Conservation (phyloP, 495 filamentous ascomycete species). For the Xylaria sp. region DNA sequence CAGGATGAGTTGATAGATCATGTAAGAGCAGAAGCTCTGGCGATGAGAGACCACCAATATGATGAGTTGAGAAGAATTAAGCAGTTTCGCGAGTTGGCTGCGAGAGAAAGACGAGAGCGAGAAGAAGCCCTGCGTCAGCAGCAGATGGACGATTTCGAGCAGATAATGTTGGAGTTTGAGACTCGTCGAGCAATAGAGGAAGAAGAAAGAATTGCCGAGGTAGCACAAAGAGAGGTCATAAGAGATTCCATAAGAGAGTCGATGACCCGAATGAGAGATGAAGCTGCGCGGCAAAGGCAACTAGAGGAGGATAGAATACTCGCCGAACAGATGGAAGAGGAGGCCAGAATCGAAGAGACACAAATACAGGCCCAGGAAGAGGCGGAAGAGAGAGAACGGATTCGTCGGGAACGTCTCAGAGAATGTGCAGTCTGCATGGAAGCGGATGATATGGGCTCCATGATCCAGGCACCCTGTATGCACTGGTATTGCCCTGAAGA, state of each 20-base stretch:
- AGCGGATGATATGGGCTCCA: slow-evolving; percentile 5
- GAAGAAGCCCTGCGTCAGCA: not conserved
- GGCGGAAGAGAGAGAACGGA: slow-evolving; percentile 2
- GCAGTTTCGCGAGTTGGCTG: not conserved
- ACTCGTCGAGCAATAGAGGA: not conserved
- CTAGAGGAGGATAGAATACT: slow-evolving; percentile 3
- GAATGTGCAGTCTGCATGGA: slow-evolving; percentile 11
- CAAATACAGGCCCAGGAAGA: slow-evolving; percentile 1
- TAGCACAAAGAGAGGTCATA: not conserved
- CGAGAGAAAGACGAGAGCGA: slow-evolving; percentile 8
- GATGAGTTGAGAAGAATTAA: not conserved
- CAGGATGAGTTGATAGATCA: not conserved
- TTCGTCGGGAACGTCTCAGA: slow-evolving; percentile 4
- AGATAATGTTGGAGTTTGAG: not conserved
- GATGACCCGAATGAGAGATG: not conserved
- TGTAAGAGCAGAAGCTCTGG: slow-evolving; percentile 9
- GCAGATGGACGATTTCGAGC: not conserved
- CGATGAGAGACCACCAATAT: slow-evolving; percentile 9
- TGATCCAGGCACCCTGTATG: slow-evolving; percentile 3
- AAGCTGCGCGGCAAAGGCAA: slow-evolving; percentile 7
- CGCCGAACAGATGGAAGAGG: not conserved
- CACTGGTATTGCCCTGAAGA: slow-evolving; percentile 11
- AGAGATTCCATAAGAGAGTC: not conserved
- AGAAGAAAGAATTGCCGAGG: slow-evolving; percentile 1
- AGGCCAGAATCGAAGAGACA: not conserved